Conservation (phyloP, 1,284 basidiomycete species). For the Papiliotrema fonsecae region DNA sequence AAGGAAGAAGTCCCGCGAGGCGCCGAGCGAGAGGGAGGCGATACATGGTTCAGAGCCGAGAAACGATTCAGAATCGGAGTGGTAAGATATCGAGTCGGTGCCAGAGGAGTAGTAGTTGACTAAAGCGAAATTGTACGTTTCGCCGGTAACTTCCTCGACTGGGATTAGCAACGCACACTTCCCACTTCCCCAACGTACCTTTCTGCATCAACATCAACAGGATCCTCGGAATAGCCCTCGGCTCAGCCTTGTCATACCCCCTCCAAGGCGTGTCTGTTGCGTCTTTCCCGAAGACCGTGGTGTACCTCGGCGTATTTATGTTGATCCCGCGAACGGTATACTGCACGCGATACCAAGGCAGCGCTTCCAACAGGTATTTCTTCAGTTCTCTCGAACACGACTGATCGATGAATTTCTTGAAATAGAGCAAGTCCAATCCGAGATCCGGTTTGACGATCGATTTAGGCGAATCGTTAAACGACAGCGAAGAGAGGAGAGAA, state of each 20-base stretch:
- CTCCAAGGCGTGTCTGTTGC: slow-evolving; percentile 25
- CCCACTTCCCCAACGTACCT: slow-evolving; percentile 13
- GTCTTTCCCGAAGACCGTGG: slow-evolving; percentile 44
- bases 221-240: slow-evolving; percentile 29
- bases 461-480: slow-evolving; percentile 16
- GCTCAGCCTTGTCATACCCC: slow-evolving; percentile 30
- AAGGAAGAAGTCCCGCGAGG: slow-evolving; percentile 42
- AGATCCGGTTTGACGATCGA: slow-evolving; percentile 17
- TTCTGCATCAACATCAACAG: slow-evolving; percentile 24
- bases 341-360: slow-evolving; percentile 43
- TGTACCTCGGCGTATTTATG: slow-evolving; percentile 42
- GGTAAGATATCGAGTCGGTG: slow-evolving; percentile 45
- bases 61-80: slow-evolving; percentile 46
- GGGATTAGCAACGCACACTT: neutral
- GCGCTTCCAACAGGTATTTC: slow-evolving; percentile 30
- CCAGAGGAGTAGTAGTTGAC: slow-evolving; percentile 47
- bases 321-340: slow-evolving; percentile 34
- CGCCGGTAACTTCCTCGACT: slow-evolving; percentile 37
- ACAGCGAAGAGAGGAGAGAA: slow-evolving; percentile 5
- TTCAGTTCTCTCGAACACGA: slow-evolving; percentile 18
- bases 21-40: slow-evolving; percentile 43
- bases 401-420: slow-evolving; percentile 27
- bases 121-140: slow-evolving; percentile 39
- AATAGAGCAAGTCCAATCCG: slow-evolving; percentile 31
- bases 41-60: slow-evolving; percentile 45